Conservation (phyloP, 495 filamentous ascomycete species). For the Hypoxylon perforatum region DNA sequence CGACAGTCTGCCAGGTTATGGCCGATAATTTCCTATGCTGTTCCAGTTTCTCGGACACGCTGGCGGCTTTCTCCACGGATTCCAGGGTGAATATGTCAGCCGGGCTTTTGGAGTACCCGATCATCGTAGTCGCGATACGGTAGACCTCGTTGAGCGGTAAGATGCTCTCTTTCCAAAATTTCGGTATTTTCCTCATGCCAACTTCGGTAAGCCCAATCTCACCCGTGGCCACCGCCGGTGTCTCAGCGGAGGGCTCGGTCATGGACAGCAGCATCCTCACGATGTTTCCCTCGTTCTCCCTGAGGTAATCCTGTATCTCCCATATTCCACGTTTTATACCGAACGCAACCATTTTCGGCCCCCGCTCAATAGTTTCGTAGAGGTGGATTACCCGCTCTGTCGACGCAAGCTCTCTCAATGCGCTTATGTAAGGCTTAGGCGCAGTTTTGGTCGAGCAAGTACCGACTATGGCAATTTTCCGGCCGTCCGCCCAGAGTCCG, state of each 20-base stretch:
- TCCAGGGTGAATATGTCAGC: slow-evolving; percentile 34
- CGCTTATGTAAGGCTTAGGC: slow-evolving; percentile 44
- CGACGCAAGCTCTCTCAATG: slow-evolving; percentile 44
- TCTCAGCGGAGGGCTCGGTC: slow-evolving; percentile 25
- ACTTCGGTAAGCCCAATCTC: slow-evolving; percentile 20
- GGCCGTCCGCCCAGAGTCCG: slow-evolving; percentile 72
- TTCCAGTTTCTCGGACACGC: slow-evolving; percentile 23
- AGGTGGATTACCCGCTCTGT: slow-evolving; percentile 33
- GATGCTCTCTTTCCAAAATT: slow-evolving; percentile 23
- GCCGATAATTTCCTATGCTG: slow-evolving; percentile 4
- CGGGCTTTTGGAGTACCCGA: slow-evolving; percentile 56
- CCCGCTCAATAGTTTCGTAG: background rate
- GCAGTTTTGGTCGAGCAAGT: slow-evolving; percentile 57
- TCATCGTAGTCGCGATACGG: slow-evolving; percentile 68
- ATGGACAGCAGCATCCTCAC: slow-evolving; percentile 50
- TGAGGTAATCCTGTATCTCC: slow-evolving; percentile 46
- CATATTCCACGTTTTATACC: slow-evolving; percentile 2
- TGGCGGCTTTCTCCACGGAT: slow-evolving; percentile 26
- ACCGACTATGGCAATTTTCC: slow-evolving; percentile 80
- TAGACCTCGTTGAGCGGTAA: slow-evolving; percentile 57
- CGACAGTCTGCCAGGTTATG: background rate
- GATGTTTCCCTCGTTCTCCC: slow-evolving; percentile 56
- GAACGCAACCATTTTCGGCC: slow-evolving; percentile 1
- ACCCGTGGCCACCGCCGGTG: slow-evolving; percentile 3
- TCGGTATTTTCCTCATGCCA: slow-evolving; percentile 16